Percentiles rank a stretch among this genome's conserved stretches.
Evolutionary conservation across 805 yeast genomes (phyloP).

Genomic region (Barnettozyma vustinii): DNA sequence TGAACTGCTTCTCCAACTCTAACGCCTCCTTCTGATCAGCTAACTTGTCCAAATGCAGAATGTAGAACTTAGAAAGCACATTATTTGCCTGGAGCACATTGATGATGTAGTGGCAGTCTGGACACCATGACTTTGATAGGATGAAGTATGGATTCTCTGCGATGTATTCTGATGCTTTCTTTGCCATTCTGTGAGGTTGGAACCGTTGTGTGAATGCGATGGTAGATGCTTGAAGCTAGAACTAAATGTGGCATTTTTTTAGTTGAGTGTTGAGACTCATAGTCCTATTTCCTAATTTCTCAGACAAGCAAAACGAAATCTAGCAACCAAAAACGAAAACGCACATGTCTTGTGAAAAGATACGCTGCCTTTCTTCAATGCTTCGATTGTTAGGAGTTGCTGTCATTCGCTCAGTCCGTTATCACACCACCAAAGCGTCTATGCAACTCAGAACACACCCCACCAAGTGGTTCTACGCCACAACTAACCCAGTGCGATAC

Average conservation of each 20-base stretch:
- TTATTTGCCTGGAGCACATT: conserved; percentile 48
- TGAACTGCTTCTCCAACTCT: conserved; percentile 49
- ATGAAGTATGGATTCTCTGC: conserved; percentile 43
- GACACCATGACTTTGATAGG: conserved; percentile 73
- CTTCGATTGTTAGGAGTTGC: background rate
- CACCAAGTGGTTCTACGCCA: conserved; percentile 73
- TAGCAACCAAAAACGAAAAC: too few relatives aligned
- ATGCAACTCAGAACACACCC: background rate
- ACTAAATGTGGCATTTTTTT: background rate
- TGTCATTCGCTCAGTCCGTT: background rate
- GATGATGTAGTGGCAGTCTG: conserved; percentile 65
- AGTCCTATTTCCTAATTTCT: background rate
- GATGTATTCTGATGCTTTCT: conserved; percentile 42
- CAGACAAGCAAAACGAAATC: too few relatives aligned
- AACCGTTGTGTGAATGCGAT: background rate
- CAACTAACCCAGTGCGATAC: conserved; percentile 66
- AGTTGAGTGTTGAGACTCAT: too few relatives aligned
- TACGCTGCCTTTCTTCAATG: background rate
- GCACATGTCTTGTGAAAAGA: background rate
- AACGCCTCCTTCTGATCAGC: conserved; percentile 42
- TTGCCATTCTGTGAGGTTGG: conserved; percentile 2
- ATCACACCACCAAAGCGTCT: background rate
- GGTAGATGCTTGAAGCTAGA: too few relatives aligned
- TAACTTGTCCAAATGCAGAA: conserved; percentile 59
- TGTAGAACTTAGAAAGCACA: conserved; percentile 42